A percentile compares a stretch with the other conserved stretches of the same genome.
Conservation (phyloP, 768 basidiomycete species). For the Mycena vitilis region DNA sequence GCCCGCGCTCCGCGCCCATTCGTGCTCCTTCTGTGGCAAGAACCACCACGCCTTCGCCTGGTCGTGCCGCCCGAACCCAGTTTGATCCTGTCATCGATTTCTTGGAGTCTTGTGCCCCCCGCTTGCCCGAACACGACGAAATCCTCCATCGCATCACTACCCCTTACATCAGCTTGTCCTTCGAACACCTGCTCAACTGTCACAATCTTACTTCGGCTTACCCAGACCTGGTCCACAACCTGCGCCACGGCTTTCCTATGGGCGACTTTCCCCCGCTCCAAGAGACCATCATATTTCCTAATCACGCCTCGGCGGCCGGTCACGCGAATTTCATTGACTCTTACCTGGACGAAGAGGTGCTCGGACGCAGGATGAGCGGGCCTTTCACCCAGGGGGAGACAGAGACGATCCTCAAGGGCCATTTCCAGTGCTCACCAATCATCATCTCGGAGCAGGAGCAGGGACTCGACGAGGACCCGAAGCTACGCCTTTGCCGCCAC, state of each 20-base stretch:
- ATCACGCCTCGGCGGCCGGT: constrained; percentile 33
- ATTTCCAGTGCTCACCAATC: constrained; percentile 22
- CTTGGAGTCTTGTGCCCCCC: neutral
- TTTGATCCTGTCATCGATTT: neutral
- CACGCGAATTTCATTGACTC: constrained; percentile 31
- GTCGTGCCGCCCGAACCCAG: neutral
- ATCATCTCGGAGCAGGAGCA: constrained; percentile 39
- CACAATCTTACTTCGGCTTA: constrained; percentile 19
- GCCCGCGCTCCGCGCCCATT: constrained; percentile 5
- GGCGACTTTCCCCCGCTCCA: constrained; percentile 12
- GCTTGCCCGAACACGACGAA: neutral
- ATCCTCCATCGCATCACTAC: constrained; percentile 23
- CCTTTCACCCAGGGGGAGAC: constrained; percentile 34
- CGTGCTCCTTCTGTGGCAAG: constrained; percentile 22
- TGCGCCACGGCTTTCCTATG: constrained; percentile 22
- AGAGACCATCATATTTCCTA: constrained; percentile 35
- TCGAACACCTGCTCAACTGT: constrained; percentile 31
- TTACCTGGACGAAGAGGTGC: constrained; percentile 39
- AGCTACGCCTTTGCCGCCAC: constrained; percentile 33
- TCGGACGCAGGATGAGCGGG: constrained; percentile 41
- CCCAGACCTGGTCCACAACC: constrained; percentile 35
- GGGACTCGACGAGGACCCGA: constrained; percentile 35
- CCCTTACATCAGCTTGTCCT: constrained; percentile 37
- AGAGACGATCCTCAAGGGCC: constrained; percentile 39
- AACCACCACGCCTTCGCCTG: constrained; percentile 18